These are phyloP conservation scores for Pulveroboletus sp. DNA, from an alignment of 768 basidiomycete species.

Conservation along the genomic window DNA sequence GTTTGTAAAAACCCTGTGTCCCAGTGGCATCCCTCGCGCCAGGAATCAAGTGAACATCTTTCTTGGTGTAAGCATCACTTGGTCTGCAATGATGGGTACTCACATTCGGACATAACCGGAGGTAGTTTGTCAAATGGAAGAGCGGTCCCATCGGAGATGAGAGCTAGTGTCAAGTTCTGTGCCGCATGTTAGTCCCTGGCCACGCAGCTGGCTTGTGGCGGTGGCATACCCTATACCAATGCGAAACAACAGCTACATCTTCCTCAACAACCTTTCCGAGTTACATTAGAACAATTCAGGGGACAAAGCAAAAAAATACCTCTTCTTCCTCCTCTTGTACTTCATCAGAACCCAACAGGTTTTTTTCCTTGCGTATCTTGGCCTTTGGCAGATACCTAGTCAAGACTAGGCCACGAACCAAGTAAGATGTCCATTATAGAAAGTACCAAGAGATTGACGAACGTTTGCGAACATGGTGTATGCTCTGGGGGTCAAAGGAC, in stretches of 20 bases:
- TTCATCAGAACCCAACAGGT: slow-evolving; percentile 55
- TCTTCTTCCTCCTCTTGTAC: slow-evolving; percentile 45
- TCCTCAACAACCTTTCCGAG: slow-evolving; percentile 32
- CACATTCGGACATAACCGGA: slow-evolving; percentile 60
- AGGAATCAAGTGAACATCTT: slow-evolving; percentile 65
- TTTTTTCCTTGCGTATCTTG: slow-evolving; percentile 81
- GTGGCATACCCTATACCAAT: slow-evolving; percentile 72
- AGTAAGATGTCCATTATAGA: slow-evolving; percentile 3
- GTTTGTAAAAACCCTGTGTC: slow-evolving; percentile 72
- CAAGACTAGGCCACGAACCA: slow-evolving; percentile 50
- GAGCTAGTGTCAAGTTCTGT: slow-evolving; percentile 84
- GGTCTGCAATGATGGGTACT: slow-evolving; percentile 26
- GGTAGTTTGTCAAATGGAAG: slow-evolving; percentile 57
- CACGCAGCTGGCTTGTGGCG: background rate
- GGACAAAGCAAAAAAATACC: slow-evolving; percentile 31
- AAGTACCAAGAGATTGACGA: slow-evolving; percentile 24
- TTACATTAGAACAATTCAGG: slow-evolving; percentile 11
- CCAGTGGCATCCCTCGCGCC: slow-evolving; percentile 62
- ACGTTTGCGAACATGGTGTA: slow-evolving; percentile 79
- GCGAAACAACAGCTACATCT: slow-evolving; percentile 71
- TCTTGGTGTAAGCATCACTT: slow-evolving; percentile 12
- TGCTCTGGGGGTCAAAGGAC: slow-evolving; percentile 49
- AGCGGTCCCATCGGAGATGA: slow-evolving; percentile 68
- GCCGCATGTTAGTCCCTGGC: slow-evolving; percentile 3
- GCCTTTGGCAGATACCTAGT: slow-evolving; percentile 78